These are phyloP conservation scores for Hypoxylon crocopeplum DNA, from an alignment of 495 filamentous ascomycete species.

Conservation along the genomic window DNA sequence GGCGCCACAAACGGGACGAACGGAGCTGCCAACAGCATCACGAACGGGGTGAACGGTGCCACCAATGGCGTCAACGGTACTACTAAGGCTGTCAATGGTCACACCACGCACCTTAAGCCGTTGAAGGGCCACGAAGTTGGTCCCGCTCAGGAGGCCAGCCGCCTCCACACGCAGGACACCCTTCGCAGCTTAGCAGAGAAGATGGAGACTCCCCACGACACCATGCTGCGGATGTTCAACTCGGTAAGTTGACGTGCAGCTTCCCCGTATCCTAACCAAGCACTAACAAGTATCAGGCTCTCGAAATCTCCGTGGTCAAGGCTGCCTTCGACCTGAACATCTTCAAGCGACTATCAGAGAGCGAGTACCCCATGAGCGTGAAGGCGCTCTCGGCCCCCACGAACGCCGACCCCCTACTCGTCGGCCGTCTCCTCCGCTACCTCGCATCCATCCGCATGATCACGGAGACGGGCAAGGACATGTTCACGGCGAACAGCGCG, in stretches of 20 bases:
- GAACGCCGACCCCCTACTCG: neutral
- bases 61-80: neutral
- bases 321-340: neutral
- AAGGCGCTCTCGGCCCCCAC: neutral
- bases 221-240: slow-evolving; percentile 1
- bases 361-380: neutral
- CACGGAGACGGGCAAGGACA: neutral
- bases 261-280: neutral
- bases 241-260: neutral
- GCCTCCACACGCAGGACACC: neutral
- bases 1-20: neutral
- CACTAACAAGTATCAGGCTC: neutral
- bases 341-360: neutral
- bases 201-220: neutral
- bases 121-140: neutral
- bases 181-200: neutral
- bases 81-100: neutral
- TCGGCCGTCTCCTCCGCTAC: neutral
- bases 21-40: neutral
- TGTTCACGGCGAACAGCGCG: neutral
- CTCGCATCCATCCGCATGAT: slow-evolving; percentile 1
- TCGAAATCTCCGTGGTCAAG: neutral
- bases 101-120: neutral
- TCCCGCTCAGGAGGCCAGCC: neutral
- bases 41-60: neutral